Evolutionary conservation across 2,329 filamentous ascomycete genomes (phyloP).

Genomic region (Bipolaris bicolor): DNA sequence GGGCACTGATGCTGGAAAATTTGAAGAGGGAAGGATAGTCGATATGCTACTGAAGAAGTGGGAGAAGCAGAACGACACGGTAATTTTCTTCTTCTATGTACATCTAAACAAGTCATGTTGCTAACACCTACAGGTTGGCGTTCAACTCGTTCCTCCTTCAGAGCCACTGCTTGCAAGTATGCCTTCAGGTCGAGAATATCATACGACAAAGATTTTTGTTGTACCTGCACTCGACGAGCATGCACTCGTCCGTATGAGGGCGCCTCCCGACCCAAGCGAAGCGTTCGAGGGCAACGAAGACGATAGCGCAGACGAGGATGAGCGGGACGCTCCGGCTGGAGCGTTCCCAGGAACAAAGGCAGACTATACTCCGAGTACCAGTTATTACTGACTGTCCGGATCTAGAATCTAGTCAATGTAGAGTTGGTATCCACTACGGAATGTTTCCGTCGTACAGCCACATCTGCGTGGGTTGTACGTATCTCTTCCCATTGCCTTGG

Average conservation of each 20-base stretch:
- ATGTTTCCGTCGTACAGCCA: neutral
- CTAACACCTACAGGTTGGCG: slow-evolving; percentile 67
- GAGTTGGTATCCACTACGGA: neutral
- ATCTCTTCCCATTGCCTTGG: neutral
- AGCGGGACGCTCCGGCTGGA: slow-evolving; percentile 37
- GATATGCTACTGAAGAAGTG: slow-evolving; percentile 89
- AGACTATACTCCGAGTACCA: slow-evolving; percentile 39
- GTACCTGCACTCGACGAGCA: slow-evolving; percentile 69
- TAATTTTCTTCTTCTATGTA: slow-evolving; percentile 53
- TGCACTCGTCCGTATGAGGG: slow-evolving; percentile 65
- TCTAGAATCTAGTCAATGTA: neutral
- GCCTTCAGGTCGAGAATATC: slow-evolving; percentile 87
- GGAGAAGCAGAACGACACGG: slow-evolving; percentile 91
- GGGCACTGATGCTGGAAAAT: slow-evolving; percentile 82
- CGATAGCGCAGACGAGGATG: slow-evolving; percentile 46
- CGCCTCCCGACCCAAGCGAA: slow-evolving; percentile 60
- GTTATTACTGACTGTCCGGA: slow-evolving; percentile 38
- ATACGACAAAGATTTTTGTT: slow-evolving; percentile 71
- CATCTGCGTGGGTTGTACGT: no score
- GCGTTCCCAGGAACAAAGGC: slow-evolving; percentile 46
- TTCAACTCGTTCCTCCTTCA: slow-evolving; percentile 74
- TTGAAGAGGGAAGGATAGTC: slow-evolving; percentile 84
- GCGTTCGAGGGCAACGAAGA: slow-evolving; percentile 46
- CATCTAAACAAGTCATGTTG: neutral
- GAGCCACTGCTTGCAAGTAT: slow-evolving; percentile 76